phyloP scores from a whole-genome alignment of 2,329 filamentous ascomycete species.

The Taxawa tesnikishii region DNA sequence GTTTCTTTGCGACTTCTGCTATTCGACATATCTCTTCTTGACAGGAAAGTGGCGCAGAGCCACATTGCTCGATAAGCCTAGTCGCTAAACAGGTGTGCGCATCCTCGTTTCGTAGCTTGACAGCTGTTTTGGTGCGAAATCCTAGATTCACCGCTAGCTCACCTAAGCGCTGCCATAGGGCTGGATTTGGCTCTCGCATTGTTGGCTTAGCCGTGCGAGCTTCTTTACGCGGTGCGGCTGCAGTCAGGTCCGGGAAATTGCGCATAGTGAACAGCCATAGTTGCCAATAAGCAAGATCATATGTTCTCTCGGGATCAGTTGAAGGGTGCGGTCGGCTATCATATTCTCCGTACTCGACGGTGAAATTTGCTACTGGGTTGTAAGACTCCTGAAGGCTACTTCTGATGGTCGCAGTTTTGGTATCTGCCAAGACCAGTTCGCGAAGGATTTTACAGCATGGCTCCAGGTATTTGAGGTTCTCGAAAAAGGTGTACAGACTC shows the following conservation, averaged over 20 bases:
- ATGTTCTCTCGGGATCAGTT: neutral
- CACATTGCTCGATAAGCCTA: neutral
- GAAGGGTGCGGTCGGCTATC: slow-evolving; percentile 3
- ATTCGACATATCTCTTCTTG: neutral
- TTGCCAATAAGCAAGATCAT: slow-evolving; percentile 4
- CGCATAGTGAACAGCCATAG: slow-evolving; percentile 9
- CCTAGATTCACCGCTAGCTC: slow-evolving; percentile 4
- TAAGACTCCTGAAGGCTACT: slow-evolving; percentile 5
- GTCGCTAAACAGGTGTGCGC: neutral
- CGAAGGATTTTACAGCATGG: slow-evolving; percentile 9
- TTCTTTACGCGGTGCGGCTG: slow-evolving; percentile 4
- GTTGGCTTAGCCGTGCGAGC: slow-evolving; percentile 1
- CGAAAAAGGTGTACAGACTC: slow-evolving; percentile 13
- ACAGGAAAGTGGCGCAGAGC: neutral
- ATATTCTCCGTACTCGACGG: slow-evolving; percentile 5
- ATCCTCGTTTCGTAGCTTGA: neutral
- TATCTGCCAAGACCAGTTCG: slow-evolving; percentile 3
- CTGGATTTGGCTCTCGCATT: neutral
- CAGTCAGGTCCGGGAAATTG: slow-evolving; percentile 6
- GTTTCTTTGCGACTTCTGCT: neutral
- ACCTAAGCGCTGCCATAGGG: slow-evolving; percentile 4
- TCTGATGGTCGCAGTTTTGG: slow-evolving; percentile 3
- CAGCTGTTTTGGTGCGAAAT: slow-evolving; percentile 1
- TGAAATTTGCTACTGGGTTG: neutral
- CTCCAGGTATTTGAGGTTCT: slow-evolving; percentile 14